Evolutionary conservation across 2,329 filamentous ascomycete species (phyloP).

Genomic region (Penicillium sp.): DNA sequence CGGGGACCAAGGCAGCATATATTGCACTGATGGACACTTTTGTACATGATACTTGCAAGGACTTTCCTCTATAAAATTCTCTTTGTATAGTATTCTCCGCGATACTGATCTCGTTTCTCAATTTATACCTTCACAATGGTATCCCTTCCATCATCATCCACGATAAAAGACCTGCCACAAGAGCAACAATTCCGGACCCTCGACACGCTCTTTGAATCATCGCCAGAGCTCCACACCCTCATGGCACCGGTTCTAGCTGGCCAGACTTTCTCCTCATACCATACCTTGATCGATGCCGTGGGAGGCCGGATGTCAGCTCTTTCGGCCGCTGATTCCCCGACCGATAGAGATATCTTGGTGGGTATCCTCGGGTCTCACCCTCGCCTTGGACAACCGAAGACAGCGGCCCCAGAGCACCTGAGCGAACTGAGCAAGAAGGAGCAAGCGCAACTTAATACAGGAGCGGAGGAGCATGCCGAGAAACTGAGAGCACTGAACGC

Average conservation of each 20-base stretch:
- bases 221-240: constrained; percentile 72
- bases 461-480: constrained; percentile 49
- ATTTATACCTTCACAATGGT: constrained; percentile 24
- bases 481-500: constrained; percentile 70
- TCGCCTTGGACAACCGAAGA: constrained; percentile 68
- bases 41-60: neutral
- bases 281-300: constrained; percentile 70
- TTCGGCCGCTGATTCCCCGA: constrained; percentile 55
- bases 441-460: constrained; percentile 73
- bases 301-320: constrained; percentile 67
- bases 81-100: neutral
- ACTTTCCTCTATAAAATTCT: no score
- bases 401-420: constrained; percentile 58
- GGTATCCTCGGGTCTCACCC: constrained; percentile 81
- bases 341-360: constrained; percentile 64
- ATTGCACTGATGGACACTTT: neutral
- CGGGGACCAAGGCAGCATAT: constrained; percentile 22
- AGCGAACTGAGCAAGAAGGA: constrained; percentile 80
- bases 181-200: constrained; percentile 61
- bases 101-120: neutral
- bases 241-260: constrained; percentile 69
- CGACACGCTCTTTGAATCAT: constrained; percentile 85
- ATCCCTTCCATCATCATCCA: constrained; percentile 62
- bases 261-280: constrained; percentile 68
- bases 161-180: constrained; percentile 62